Evolutionary conservation across 75 land plant species (phyloP).

Genomic region (Selaginella moellendorffii): DNA sequence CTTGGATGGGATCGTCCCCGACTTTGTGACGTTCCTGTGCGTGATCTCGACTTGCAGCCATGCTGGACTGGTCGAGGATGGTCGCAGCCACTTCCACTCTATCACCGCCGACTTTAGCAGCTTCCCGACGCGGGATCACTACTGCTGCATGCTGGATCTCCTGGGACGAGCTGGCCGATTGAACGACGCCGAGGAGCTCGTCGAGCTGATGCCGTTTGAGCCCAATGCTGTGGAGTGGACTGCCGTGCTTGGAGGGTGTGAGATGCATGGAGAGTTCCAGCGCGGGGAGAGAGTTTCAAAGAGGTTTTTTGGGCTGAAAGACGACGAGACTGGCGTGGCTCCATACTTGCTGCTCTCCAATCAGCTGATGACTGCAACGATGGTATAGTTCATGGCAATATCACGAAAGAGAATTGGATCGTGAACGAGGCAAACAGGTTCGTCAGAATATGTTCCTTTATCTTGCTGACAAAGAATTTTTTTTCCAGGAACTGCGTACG

Average conservation of each 20-base stretch:
- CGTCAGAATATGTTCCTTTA: no score
- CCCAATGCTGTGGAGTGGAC: background rate
- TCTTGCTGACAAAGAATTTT: no score
- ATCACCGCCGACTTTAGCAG: background rate
- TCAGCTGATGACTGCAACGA: background rate
- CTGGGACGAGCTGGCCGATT: conserved; percentile 2
- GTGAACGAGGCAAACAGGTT: background rate
- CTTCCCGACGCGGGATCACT: background rate
- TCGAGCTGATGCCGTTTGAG: background rate
- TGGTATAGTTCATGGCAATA: background rate
- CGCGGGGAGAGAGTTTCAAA: background rate
- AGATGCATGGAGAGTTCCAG: background rate
- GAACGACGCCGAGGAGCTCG: background rate
- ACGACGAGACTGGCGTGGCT: background rate
- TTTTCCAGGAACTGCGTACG: no score
- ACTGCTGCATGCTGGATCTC: background rate
- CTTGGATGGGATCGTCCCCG: conserved; percentile 5
- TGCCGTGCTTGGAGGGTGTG: background rate
- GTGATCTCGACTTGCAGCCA: background rate
- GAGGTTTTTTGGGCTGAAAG: background rate
- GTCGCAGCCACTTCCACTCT: background rate
- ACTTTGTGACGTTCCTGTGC: background rate
- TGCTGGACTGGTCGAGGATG: background rate
- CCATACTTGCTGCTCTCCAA: background rate
- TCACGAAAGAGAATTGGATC: background rate